A percentile compares a stretch with the other conserved stretches of the same genome.
These are phyloP conservation scores for Neurospora cerealis DNA, from an alignment of 495 filamentous ascomycete species.

Conservation along the genomic window DNA sequence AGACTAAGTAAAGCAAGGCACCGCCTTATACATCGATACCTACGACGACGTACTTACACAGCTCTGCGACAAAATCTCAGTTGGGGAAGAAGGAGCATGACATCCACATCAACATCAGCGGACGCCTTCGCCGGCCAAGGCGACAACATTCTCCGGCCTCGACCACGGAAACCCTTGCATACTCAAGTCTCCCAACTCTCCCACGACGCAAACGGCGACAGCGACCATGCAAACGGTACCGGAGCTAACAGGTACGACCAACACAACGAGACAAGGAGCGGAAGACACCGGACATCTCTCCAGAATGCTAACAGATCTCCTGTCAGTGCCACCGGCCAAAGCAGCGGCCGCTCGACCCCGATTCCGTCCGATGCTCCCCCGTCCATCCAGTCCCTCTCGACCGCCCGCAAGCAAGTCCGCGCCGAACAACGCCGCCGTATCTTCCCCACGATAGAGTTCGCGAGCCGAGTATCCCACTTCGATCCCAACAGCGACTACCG, in stretches of 20 bases:
- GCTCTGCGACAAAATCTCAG: neutral
- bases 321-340: neutral
- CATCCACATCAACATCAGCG: slow-evolving; percentile 17
- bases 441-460: slow-evolving; percentile 93
- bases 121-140: slow-evolving; percentile 13
- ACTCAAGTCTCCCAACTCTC: slow-evolving; percentile 28
- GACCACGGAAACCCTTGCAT: slow-evolving; percentile 35
- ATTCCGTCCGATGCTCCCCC: slow-evolving; percentile 85
- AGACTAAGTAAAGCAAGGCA: neutral
- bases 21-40: neutral
- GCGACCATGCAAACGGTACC: neutral
- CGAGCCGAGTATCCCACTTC: slow-evolving; percentile 90
- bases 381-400: slow-evolving; percentile 74
- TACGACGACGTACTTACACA: neutral
- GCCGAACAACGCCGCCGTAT: slow-evolving; percentile 72
- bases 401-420: slow-evolving; percentile 73
- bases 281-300: neutral
- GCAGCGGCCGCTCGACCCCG: slow-evolving; percentile 80
- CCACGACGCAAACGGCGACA: slow-evolving; percentile 15
- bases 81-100: neutral
- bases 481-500: slow-evolving; percentile 85
- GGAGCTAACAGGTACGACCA: neutral
- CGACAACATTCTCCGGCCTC: slow-evolving; percentile 31
- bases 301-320: slow-evolving; percentile 1
- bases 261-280: neutral